phyloP scores from a whole-genome alignment of 2,329 filamentous ascomycete species.

The Celoporthe dispersa region DNA sequence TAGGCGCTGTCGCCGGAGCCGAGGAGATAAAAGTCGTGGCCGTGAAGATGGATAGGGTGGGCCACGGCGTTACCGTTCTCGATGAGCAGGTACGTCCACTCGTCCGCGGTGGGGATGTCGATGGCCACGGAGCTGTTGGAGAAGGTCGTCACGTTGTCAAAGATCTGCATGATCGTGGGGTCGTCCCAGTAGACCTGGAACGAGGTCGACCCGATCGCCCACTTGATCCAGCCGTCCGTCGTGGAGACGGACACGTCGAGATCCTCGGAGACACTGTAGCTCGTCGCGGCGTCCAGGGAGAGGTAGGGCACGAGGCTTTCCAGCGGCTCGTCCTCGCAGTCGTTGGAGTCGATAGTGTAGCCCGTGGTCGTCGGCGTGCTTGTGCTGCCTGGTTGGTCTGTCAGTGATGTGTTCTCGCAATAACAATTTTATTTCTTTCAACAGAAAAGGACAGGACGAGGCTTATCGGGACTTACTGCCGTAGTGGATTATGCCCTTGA shows the following conservation, averaged over 20 bases:
- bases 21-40: slow-evolving; percentile 54
- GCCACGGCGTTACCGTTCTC: slow-evolving; percentile 31
- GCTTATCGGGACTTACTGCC: slow-evolving; percentile 12
- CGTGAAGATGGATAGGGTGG: slow-evolving; percentile 56
- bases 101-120: neutral
- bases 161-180: slow-evolving; percentile 37
- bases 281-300: slow-evolving; percentile 20
- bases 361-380: slow-evolving; percentile 19
- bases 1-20: slow-evolving; percentile 35
- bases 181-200: slow-evolving; percentile 35
- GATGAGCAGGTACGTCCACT: slow-evolving; percentile 26
- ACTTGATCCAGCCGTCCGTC: slow-evolving; percentile 32
- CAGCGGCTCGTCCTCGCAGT: slow-evolving; percentile 35
- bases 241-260: slow-evolving; percentile 40
- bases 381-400: slow-evolving; percentile 38
- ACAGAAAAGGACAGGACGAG: neutral
- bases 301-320: slow-evolving; percentile 34
- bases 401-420: neutral
- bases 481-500: slow-evolving; percentile 36
- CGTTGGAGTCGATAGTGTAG: slow-evolving; percentile 15
- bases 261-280: slow-evolving; percentile 41
- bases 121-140: slow-evolving; percentile 10
- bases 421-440: no score
- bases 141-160: slow-evolving; percentile 24
- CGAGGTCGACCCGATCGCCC: slow-evolving; percentile 34